phyloP scores from a whole-genome alignment of 257 asterid genomes.

The Voacanga thouarsii region DNA sequence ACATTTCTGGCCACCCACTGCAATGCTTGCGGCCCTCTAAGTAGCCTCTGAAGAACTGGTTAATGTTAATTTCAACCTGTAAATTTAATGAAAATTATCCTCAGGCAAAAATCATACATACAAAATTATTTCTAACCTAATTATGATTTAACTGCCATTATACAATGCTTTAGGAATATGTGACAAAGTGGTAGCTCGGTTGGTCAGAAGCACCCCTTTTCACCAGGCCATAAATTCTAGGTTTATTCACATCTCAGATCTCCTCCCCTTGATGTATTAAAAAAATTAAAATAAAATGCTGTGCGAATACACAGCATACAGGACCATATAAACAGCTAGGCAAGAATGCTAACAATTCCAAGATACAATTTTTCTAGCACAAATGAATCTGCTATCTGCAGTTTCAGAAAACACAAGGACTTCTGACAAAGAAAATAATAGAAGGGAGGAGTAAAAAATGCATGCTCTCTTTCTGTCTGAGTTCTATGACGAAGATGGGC shows the following conservation, averaged over 20 bases:
- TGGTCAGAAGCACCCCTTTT: not conserved
- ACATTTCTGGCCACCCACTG: slow-evolving; percentile 75
- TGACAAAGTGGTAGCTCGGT: not conserved
- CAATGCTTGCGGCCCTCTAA: slow-evolving; percentile 56
- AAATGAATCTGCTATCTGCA: not conserved
- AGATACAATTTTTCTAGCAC: not conserved
- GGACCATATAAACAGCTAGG: not conserved
- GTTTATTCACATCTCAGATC: not conserved
- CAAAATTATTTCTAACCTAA: not conserved
- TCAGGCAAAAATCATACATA: not conserved
- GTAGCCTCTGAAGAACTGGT: slow-evolving; percentile 77
- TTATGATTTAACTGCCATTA: not conserved
- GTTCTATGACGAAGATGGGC: not conserved
- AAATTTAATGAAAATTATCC: slow-evolving; percentile 3
- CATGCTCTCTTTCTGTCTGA: not conserved
- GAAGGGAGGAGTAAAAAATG: not conserved
- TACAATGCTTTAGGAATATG: not conserved
- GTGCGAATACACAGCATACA: not conserved
- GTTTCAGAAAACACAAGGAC: not conserved
- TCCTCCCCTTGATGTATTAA: not conserved
- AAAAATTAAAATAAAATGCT: not conserved
- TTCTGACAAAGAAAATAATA: not conserved
- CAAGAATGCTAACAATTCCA: not conserved
- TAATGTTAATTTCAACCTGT: slow-evolving; percentile 73
- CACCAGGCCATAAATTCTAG: not conserved